phyloP scores from a whole-genome alignment of 2,329 filamentous ascomycete genomes.

The Anthostomella pinea region DNA sequence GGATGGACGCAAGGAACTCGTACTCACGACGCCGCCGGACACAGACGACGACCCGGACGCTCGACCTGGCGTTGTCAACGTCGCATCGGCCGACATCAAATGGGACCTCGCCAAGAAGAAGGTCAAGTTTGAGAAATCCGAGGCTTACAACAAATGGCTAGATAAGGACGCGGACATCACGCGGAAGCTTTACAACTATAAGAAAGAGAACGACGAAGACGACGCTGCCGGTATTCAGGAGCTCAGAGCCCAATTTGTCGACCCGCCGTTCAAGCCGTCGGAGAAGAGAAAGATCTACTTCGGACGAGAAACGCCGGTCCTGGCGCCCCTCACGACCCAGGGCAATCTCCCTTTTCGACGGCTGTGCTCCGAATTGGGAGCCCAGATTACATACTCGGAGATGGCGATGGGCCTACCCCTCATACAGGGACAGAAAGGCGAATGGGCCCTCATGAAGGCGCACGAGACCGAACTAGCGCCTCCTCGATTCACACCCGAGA shows the following conservation, averaged over 20 bases:
- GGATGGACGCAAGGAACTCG: constrained; percentile 79
- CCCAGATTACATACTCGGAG: constrained; percentile 93
- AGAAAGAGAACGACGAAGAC: constrained; percentile 39
- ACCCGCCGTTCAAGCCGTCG: constrained; percentile 83
- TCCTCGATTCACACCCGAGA: constrained; percentile 61
- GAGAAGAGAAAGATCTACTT: constrained; percentile 96
- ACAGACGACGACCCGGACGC: constrained; percentile 42
- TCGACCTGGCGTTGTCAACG: constrained; percentile 70
- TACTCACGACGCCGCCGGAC: constrained; percentile 57
- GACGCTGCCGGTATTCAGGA: constrained; percentile 49
- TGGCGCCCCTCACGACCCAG: constrained; percentile 95
- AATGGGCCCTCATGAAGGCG: constrained; percentile 94
- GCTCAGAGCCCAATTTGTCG: constrained; percentile 74
- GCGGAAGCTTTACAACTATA: constrained; percentile 46
- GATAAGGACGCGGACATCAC: constrained; percentile 58
- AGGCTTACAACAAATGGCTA: constrained; percentile 75
- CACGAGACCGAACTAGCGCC: constrained; percentile 78
- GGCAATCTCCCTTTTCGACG: constrained; percentile 93
- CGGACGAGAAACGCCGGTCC: constrained; percentile 83
- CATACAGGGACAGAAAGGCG: constrained; percentile 82
- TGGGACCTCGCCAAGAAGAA: constrained; percentile 72
- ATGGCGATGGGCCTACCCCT: constrained; percentile 94
- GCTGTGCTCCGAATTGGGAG: constrained; percentile 83
- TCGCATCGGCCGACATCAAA: constrained; percentile 68
- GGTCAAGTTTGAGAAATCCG: constrained; percentile 67